A percentile compares a stretch with the other conserved stretches of the same genome.
Conservation (phyloP, 768 basidiomycete species). For the Mycena rosella region DNA sequence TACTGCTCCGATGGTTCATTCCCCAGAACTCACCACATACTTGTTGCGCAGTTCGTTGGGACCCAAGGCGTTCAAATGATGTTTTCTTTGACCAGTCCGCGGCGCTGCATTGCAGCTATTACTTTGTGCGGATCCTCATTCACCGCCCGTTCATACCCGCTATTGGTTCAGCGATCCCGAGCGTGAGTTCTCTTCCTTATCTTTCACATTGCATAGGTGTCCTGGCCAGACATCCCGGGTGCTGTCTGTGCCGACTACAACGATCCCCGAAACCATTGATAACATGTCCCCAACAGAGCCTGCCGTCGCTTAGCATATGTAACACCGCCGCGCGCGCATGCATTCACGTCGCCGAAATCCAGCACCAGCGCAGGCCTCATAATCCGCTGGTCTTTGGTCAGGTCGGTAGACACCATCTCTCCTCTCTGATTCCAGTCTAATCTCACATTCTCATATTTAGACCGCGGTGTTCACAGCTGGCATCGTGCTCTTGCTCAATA, state of each 20-base stretch:
- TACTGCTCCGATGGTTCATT: too few species aligned
- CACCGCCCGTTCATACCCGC: constrained; percentile 75
- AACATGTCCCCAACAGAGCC: too few species aligned
- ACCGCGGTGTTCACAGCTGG: constrained; percentile 30
- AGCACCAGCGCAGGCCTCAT: constrained; percentile 43
- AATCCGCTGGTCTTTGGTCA: constrained; percentile 26
- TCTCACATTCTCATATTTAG: background rate
- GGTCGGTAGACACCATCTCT: constrained; percentile 1
- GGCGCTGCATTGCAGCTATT: constrained; percentile 60
- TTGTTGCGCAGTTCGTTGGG: constrained; percentile 59
- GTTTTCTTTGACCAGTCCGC: constrained; percentile 48
- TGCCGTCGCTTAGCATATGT: constrained; percentile 77
- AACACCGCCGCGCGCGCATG: constrained; percentile 73
- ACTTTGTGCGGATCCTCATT: constrained; percentile 64
- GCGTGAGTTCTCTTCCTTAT: too few species aligned
- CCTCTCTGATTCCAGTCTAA: background rate
- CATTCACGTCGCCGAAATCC: constrained; percentile 65
- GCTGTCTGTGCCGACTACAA: too few species aligned
- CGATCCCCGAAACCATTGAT: too few species aligned
- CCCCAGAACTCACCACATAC: too few species aligned
- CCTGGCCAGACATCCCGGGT: too few species aligned
- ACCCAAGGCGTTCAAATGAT: constrained; percentile 51
- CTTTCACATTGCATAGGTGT: too few species aligned
- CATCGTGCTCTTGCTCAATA: constrained; percentile 28
- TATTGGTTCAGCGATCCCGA: constrained; percentile 53